phyloP scores from a whole-genome alignment of 345 rosid genomes.

The Gossypium raimondii region DNA sequence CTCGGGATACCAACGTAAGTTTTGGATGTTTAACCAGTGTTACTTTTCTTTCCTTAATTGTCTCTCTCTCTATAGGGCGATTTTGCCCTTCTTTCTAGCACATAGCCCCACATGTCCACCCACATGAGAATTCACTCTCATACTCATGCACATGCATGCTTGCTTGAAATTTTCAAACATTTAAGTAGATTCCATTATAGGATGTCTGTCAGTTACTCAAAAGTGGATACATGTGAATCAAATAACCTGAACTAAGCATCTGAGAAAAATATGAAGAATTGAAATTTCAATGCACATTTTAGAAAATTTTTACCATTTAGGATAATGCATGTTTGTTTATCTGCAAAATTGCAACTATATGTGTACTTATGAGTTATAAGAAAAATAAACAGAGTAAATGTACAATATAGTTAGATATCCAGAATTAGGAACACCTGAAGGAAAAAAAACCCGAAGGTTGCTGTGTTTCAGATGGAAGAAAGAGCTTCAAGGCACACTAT shows the following conservation, averaged over 20 bases:
- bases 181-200: background rate
- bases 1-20: slow-evolving; percentile 60
- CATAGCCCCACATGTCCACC: background rate
- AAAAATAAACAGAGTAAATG: background rate
- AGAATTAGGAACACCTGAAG: background rate
- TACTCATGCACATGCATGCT: background rate
- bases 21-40: slow-evolving; percentile 9
- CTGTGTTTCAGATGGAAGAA: background rate
- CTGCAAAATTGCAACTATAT: background rate
- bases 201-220: background rate
- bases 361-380: background rate
- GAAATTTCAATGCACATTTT: background rate
- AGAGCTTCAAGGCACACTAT: background rate
- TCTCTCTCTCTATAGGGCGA: background rate
- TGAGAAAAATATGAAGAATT: background rate
- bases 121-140: background rate
- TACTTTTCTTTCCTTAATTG: background rate
- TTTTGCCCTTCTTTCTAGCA: background rate
- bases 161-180: background rate
- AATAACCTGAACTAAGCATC: background rate
- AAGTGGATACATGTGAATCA: background rate
- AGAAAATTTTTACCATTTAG: background rate
- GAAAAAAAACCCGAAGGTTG: background rate
- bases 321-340: background rate
- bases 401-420: background rate